Conservation (phyloP, 345 rosid species). For the Theobroma cacao region DNA sequence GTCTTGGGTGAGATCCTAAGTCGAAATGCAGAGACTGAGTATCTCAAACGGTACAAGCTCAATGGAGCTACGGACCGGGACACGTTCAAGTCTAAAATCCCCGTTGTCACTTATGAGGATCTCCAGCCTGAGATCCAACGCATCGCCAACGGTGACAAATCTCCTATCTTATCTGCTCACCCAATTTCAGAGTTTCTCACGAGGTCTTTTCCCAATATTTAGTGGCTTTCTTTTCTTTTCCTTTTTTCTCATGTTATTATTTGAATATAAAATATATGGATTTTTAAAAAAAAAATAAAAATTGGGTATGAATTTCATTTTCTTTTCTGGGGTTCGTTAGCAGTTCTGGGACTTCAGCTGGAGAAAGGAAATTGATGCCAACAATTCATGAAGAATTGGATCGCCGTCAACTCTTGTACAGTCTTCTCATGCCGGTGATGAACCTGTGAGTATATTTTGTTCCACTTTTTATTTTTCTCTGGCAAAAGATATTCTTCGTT, state of each 20-base stretch:
- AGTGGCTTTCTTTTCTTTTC: background rate
- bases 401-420: constrained; percentile 68
- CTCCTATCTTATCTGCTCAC: constrained; percentile 64
- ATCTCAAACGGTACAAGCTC: constrained; percentile 48
- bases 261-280: background rate
- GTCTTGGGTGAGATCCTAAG: constrained; percentile 52
- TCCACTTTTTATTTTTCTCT: background rate
- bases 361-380: constrained; percentile 95
- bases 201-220: constrained; percentile 35
- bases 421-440: constrained; percentile 94
- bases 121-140: constrained; percentile 70
- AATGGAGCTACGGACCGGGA: constrained; percentile 53
- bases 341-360: constrained; percentile 97
- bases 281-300: background rate
- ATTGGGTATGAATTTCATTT: background rate
- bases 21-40: constrained; percentile 61
- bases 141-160: constrained; percentile 71
- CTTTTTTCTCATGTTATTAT: background rate
- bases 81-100: constrained; percentile 54
- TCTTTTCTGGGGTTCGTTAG: background rate
- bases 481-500: background rate
- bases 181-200: constrained; percentile 82
- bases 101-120: constrained; percentile 68
- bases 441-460: constrained; percentile 53
- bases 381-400: constrained; percentile 78